Evolutionary conservation across 148 eudicot genomes (phyloP), one percentile per base, ranked within the genome.

Genomic region (Cornus controversa): DNA sequence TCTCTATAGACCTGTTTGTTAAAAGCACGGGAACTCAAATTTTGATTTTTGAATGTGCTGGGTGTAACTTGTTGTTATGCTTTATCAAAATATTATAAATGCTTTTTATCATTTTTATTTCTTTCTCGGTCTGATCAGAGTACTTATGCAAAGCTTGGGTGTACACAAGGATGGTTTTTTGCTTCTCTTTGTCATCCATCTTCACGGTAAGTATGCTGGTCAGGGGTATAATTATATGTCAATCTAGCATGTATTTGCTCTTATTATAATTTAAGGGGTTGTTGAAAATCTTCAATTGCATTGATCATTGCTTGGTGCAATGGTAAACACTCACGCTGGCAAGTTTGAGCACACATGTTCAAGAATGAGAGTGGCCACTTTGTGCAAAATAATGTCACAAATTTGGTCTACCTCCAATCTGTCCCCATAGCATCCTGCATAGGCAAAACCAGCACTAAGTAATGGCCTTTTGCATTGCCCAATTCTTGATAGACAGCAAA

Each of bases 91-190:
- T 66, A 20, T 67, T 42, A 71, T 4, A 23, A 9, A 25, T 60
- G 20, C 45, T 78, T 28, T 23, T 65, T 50, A 50, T 69, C 6
- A 67, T 66, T 60, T 11, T 54, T 68, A 22, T 60, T 66, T 68
- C 16, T 74, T 37, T 3, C 22, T 69, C 22, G 71, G 2, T 75
- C 50, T 72, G 26, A 42, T 53, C 50, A 88, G 91, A 82, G 85
- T 67, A 72, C 87, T 27, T 88, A 88, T 78, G 82, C 84, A 70
- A 88, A 82, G 81, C 87, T 85, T 76, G 85, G 82, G 62, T 77
- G 81, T 66, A 83, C 81, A 66, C 87, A 88, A 84, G 89, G 91
- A 50, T 85, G 91, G 86, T 88, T 85, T 80, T 80, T 76, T 69
- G 71, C 91, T 64, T 80, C 88, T 36, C 84, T 88, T 67, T 71